Conservation (phyloP, 2,329 filamentous ascomycete species). For the Talaromyces islandicus region DNA sequence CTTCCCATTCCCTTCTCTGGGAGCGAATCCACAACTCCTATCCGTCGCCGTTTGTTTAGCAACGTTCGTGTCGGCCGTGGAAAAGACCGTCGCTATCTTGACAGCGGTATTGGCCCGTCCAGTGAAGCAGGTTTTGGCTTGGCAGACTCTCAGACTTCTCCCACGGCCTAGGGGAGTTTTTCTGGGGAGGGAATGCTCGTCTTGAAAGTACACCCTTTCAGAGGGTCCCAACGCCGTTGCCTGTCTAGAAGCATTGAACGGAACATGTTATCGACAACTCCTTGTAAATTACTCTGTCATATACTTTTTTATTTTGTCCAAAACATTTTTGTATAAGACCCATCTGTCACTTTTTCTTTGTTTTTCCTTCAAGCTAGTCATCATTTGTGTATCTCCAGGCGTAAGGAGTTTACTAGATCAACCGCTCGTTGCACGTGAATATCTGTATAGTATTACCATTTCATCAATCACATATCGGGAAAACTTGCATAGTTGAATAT, state of each 20-base stretch:
- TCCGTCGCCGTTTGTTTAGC: constrained; percentile 30
- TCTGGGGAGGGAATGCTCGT: background rate
- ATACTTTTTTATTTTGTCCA: background rate
- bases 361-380: background rate
- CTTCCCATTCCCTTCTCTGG: constrained; percentile 20
- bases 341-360: background rate
- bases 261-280: background rate
- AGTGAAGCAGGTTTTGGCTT: constrained; percentile 17
- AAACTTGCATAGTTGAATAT: background rate
- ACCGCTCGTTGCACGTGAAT: background rate
- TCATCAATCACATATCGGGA: background rate
- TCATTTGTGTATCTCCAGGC: background rate
- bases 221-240: background rate
- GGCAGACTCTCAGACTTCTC: background rate
- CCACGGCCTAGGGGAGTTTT: background rate
- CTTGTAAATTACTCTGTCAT: background rate
- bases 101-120: constrained; percentile 36
- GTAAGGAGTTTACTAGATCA: background rate
- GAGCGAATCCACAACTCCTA: constrained; percentile 39
- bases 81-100: constrained; percentile 31
- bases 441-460: background rate
- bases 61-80: constrained; percentile 37
- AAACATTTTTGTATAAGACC: background rate
- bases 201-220: background rate
- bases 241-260: background rate